Base-by-base conservation (phyloP, 352 stramenopile genomes). In the Globisporangium middletonii region DNA sequence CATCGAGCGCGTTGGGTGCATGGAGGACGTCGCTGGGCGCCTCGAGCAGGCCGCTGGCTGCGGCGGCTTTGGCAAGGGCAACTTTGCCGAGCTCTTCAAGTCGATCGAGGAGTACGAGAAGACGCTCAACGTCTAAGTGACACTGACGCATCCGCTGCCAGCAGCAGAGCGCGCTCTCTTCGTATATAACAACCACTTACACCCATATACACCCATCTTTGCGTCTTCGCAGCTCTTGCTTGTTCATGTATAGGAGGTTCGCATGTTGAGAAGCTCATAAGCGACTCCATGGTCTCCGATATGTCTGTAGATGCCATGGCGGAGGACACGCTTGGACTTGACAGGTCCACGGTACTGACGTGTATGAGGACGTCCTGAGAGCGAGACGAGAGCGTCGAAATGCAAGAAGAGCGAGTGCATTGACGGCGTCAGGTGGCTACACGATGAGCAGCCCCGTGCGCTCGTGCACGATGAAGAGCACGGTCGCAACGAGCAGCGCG, bases 41-140 rank as follows among this genome's bases (percentile, higher is more conserved):
- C 71, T 94, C 15, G 83, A 94, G 64, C 83, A 92, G 59, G 82
- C 81, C 18, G 81, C 81, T 1, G 83, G 79, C 38, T 94, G 83
- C 59, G 83, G 90, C 51, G 90, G 88, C 12, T 97, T 97, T 61
- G 90, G 88, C 59, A 96, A 96, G 71, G 90, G 90, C 50, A 97
- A 97, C 73, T 97, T 97, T 67, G 79, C 79, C 11, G 89, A 85
- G 61, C 79, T 97, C 18, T 97, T 97, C 72, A 94, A 96, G 77
- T 96, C 85, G 33, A 96, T 97, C 63, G 89, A 97, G 63, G 81
- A 94, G 56, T 94, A 94, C 68, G 81, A 94, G 67, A 86, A 86
- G 67, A 89, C 77, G 11, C 64, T 94, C 28, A 88, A 90, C 62
- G 77, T 92, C 2, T 92, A 85, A 74, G 30, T 44, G 56, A 55